Evolutionary conservation across 2,329 filamentous ascomycete species (phyloP), one percentile per base, ranked within the genome.

Genomic region (Sporothrix globosa): DNA sequence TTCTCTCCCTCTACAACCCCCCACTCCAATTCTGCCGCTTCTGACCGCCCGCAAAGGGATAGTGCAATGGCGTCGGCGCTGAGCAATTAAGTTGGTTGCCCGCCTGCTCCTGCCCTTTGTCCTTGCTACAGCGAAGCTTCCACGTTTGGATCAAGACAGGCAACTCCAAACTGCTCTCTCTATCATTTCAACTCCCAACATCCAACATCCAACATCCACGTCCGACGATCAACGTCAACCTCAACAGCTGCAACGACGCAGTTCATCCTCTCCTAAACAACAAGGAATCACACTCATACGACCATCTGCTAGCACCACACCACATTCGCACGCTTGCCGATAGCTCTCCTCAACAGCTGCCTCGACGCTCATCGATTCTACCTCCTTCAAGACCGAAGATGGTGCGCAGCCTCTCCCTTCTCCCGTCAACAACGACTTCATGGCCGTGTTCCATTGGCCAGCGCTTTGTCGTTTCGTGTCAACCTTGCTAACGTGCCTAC

Each of bases 11-110:
- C 14, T 11, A 14, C 27, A 39, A 13, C 19, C 11, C 41, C 66
- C 24, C 66, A 30, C 52, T 10, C 14, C 5, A 5, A 68, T 73
- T 72, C 72, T 73, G 72, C 72, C 72, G 10, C 52, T 0, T 4
- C 3, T 44, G 60, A 73, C 72, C 72, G 72, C 72, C 69, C 52
- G 1, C 17, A 14, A 44, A 13, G n/a, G 58, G 48, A 70, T 34
- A 66, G 58, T 61, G 34, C 44, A 34, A 60, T 44, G 60, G 34
- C 27, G 21, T 53, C 30, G 46, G 53, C 52, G 19, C 54, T 73
- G 72, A 71, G 72, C 71, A 73, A 73, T 73, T 73, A 73, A 73
- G 27, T 65, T 61, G 65, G 65, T 54, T n/a, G 50, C 60, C 48
- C 24, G 14, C 34, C 30, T 56, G 39, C 68, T 61, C 48, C 46